Base-by-base conservation (phyloP, 768 basidiomycete genomes). In the Wakefieldia striispora region DNA sequence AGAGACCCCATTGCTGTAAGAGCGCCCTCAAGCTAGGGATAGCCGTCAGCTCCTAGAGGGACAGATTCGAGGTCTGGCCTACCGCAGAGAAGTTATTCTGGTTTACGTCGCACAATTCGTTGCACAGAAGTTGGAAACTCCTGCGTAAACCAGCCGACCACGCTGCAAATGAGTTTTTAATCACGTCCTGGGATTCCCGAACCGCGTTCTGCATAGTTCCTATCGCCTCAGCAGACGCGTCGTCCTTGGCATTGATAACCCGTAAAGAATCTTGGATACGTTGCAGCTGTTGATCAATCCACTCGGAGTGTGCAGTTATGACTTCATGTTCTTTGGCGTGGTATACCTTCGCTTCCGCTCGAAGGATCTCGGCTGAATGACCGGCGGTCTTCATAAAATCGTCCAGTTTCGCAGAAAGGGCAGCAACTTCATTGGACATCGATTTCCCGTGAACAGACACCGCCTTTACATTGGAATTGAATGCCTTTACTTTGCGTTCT, bases 401-500 rank as follows among this genome's bases (percentile, higher is more conserved):
- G 11, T 80, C 76, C 14, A 95, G 72, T 50, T 78, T 81, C 7
- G 73, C 68, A 14, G 78, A 75, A 41, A 94, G 74, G 1, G 66
- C 65, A 20, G 76, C 74, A 34, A 81, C 72, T 27, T 85, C 75
- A 1, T 72, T 69, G 20, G 79, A 69, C 36, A 94, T 75, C 1
- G 77, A 71, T 51, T 76, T 79, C 44, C 83, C 82, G 51, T 88
- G 82, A 29, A 74, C 75, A 3, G 77, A 70, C 14, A 90, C 91
- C 1, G 77, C 75, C 54, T 79, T 78, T 5, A 81, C 71, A 58
- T 95, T 95, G 8, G 81, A 71, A 27, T 70, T 73, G 36, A 92
- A 75, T 11, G 82, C 74, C 20, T 71, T 70, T 27, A 81, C 72
- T 61, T 89, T 93, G 50, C 94, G 86, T 36, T 89, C 93, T 95